These are phyloP conservation scores for Scenedesmus sp. DNA, from an alignment of 163 green algal genomes.

Conservation along the genomic window DNA sequence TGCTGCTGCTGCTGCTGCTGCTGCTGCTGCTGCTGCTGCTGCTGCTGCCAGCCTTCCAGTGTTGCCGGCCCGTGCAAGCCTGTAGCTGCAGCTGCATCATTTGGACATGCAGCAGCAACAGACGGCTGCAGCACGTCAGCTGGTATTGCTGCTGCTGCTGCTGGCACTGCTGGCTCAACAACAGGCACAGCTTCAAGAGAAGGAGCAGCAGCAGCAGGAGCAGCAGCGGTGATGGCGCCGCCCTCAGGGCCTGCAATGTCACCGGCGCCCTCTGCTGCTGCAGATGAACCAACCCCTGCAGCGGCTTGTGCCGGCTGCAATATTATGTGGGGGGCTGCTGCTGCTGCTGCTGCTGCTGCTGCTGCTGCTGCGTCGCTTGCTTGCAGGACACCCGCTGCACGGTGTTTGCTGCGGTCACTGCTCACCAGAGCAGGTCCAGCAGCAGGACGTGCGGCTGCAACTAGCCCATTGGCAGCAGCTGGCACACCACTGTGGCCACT, in stretches of 20 bases:
- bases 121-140: neutral
- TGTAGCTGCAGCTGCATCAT: neutral
- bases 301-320: neutral
- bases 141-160: neutral
- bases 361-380: neutral
- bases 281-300: neutral
- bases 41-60: neutral
- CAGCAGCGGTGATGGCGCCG: neutral
- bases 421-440: neutral
- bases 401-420: neutral
- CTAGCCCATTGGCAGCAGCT: neutral
- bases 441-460: neutral
- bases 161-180: neutral
- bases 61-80: neutral
- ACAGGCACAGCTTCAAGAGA: neutral
- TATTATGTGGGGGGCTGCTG: neutral
- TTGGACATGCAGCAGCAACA: neutral
- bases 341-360: neutral
- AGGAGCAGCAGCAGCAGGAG: neutral
- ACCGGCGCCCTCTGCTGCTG: neutral
- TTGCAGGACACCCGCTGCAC: neutral
- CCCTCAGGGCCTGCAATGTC: neutral
- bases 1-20: too few species aligned
- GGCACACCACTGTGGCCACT: neutral
- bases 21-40: constrained; percentile 23